Base-by-base conservation (phyloP, 495 filamentous ascomycete species). In the Xylaria intraflava region DNA sequence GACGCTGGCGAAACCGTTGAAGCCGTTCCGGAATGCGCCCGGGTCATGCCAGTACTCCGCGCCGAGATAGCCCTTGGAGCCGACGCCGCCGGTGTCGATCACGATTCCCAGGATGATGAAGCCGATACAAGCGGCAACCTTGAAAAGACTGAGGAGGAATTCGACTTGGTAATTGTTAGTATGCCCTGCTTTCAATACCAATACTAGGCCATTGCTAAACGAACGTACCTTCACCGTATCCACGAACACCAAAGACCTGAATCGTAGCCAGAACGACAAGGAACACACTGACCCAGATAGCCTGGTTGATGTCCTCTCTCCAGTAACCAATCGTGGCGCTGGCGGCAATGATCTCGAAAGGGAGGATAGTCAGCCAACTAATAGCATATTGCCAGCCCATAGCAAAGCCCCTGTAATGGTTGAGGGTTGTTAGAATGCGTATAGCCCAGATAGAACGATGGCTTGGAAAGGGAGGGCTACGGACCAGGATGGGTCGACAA, bases 381-480 rank as follows among this genome's bases (percentile, higher is more conserved):
- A 85, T 71, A 33, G 78, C 77, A 55, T 87, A 88, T 60, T 85
- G 75, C 83, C 83, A 87, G 20, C 88, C 88, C 70, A 90, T 86
- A 48, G 87, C 84, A 61, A 91, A 90, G 16, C 88, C 87, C 69
- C 69, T 71, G 20, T 7, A 35, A 2, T 14, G 4, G 8, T 8
- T 38, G 2, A 24, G 27, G 0, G 17, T 17, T 22, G 8, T 55
- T 36, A 55, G 52, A 5, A 2, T 8, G 1, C 24, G 26, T 1
- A n/a, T 48, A 48, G 17, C 39, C 31, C 2, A 17, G n/a, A 22
- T 24, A 50, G 33, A 16, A 29, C n/a, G 33, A 38, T n/a, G 17
- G 9, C 12, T 35, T 35, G 6, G 12, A 29, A 29, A 39, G 6
- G 16, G 36, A n/a, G 20, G 30, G 5, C 12, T 11, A 49, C 66